Evolutionary conservation across 345 rosid genomes (phyloP).

Genomic region (Laguncularia racemosa): DNA sequence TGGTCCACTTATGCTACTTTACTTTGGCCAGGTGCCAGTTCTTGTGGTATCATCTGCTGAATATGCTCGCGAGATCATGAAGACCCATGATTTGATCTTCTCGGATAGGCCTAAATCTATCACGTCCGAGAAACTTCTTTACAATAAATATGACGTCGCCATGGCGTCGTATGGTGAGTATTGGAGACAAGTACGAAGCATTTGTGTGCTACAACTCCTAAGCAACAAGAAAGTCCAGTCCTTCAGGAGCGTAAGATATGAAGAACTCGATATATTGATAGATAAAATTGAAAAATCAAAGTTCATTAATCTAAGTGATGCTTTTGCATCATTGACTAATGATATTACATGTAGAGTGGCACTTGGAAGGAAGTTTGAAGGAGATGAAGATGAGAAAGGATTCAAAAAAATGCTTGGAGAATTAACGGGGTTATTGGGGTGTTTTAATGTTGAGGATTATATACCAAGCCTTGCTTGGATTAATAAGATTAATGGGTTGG

Average conservation of each 20-base stretch:
- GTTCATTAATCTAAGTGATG: slow-evolving; percentile 31
- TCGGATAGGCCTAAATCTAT: slow-evolving; percentile 33
- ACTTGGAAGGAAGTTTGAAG: slow-evolving; percentile 42
- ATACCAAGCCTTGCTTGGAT: slow-evolving; percentile 55
- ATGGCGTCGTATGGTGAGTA: slow-evolving; percentile 55
- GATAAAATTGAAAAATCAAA: slow-evolving; percentile 17
- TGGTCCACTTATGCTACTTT: slow-evolving; percentile 61
- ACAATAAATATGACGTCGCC: slow-evolving; percentile 27
- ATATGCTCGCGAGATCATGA: slow-evolving; percentile 35
- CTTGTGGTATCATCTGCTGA: slow-evolving; percentile 52
- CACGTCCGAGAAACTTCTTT: slow-evolving; percentile 17
- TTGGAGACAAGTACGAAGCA: slow-evolving; percentile 58
- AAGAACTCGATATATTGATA: slow-evolving; percentile 28
- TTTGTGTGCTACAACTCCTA: slow-evolving; percentile 37
- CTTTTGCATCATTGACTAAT: slow-evolving; percentile 18
- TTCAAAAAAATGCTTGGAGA: slow-evolving; percentile 20
- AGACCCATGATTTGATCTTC: slow-evolving; percentile 45
- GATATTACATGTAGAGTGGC: slow-evolving; percentile 39
- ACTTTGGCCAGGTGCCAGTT: slow-evolving; percentile 34
- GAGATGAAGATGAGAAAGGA: slow-evolving; percentile 17
- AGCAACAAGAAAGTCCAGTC: slow-evolving; percentile 41
- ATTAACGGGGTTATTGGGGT: slow-evolving; percentile 21
- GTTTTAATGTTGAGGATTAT: slow-evolving; percentile 33
- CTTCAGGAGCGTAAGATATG: slow-evolving; percentile 28
- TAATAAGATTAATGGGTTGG: slow-evolving; percentile 18